phyloP scores from a whole-genome alignment of 2,329 filamentous ascomycete species.

The Curvularia hawaiiensis region DNA sequence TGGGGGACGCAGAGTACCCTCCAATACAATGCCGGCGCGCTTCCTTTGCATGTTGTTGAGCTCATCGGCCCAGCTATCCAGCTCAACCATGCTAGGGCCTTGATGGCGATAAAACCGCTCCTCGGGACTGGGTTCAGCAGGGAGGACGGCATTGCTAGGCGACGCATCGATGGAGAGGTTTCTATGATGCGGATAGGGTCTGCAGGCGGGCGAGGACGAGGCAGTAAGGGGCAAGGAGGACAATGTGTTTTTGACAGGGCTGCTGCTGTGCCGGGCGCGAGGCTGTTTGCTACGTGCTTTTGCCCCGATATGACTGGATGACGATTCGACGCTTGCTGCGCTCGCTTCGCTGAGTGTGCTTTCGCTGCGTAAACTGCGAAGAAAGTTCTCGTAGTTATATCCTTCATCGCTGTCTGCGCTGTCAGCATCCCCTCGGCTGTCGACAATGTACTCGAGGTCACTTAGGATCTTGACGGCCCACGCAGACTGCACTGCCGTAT shows the following conservation, averaged over 20 bases:
- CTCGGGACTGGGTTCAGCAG: not conserved
- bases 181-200: not conserved
- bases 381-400: constrained; percentile 12
- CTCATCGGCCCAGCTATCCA: constrained; percentile 14
- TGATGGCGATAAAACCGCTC: not conserved
- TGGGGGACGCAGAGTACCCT: not conserved
- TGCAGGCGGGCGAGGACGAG: not conserved
- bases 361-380: not conserved
- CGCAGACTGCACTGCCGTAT: constrained; percentile 11
- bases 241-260: not conserved
- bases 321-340: not conserved
- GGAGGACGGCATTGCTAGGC: too few relatives aligned
- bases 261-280: not conserved
- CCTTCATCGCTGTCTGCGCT: constrained; percentile 10
- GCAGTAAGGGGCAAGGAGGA: not conserved
- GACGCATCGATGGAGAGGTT: not conserved
- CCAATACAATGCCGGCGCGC: not conserved
- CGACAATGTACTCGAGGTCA: constrained; percentile 13
- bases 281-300: too few relatives aligned
- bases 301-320: not conserved
- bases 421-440: not conserved
- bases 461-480: constrained; percentile 23
- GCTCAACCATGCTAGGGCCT: constrained; percentile 12
- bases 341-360: not conserved
- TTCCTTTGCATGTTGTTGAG: constrained; percentile 15